phyloP scores from a whole-genome alignment of 1,284 basidiomycete species.

The Microbotryum intermedium region DNA sequence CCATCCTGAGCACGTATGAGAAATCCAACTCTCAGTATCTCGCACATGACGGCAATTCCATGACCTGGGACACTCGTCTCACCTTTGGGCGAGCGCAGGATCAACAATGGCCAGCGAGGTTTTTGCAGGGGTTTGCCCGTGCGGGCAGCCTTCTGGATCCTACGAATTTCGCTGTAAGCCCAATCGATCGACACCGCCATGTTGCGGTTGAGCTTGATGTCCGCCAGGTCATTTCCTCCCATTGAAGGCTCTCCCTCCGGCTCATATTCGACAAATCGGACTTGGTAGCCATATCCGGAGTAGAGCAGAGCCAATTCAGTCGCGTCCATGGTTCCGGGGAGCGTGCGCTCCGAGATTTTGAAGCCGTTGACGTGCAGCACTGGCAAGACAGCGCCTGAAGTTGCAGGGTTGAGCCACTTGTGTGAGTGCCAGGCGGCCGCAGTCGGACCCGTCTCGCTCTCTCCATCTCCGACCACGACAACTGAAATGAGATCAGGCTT shows the following conservation, averaged over 20 bases:
- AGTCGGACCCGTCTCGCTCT: constrained; percentile 76
- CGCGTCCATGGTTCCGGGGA: constrained; percentile 83
- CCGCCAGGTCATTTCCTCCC: constrained; percentile 40
- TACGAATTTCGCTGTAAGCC: constrained; percentile 43
- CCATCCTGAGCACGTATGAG: constrained; percentile 33
- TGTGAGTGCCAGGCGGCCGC: constrained; percentile 58
- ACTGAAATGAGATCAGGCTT: constrained; percentile 71
- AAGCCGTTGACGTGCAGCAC: constrained; percentile 68
- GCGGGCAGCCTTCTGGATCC: constrained; percentile 69
- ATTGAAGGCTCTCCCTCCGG: constrained; percentile 17
- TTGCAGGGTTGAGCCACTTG: constrained; percentile 83
- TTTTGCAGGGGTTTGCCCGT: constrained; percentile 64
- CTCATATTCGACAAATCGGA: constrained; percentile 65
- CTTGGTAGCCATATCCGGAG: constrained; percentile 59
- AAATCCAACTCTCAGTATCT: constrained; percentile 42
- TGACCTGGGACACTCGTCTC: too few relatives aligned
- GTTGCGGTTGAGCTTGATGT: constrained; percentile 43
- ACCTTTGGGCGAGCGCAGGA: constrained; percentile 69
- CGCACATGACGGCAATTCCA: too few relatives aligned
- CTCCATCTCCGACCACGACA: constrained; percentile 76
- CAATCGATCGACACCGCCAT: constrained; percentile 73
- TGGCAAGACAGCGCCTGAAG: constrained; percentile 77
- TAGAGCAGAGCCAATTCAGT: constrained; percentile 65
- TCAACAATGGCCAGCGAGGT: constrained; percentile 68
- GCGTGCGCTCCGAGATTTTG: constrained; percentile 80